Percentiles rank a stretch among this genome's conserved stretches.
These are phyloP conservation scores for Fusarium sp. DNA, from an alignment of 2,329 filamentous ascomycete genomes.

Conservation along the genomic window DNA sequence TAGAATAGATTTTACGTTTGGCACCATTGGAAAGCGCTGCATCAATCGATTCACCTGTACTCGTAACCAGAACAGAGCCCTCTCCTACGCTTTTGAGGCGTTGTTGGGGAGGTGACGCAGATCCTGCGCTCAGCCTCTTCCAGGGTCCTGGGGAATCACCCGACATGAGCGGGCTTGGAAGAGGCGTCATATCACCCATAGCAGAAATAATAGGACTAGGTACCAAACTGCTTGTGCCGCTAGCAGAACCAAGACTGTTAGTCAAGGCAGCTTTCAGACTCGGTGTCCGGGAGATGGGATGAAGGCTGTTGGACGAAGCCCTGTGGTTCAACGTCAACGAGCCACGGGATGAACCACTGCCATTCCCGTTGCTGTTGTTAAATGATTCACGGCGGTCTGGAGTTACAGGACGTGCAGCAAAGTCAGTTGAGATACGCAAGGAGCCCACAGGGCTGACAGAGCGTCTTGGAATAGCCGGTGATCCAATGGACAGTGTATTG, in stretches of 20 bases:
- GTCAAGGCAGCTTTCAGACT: slow-evolving; percentile 67
- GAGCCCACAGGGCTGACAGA: slow-evolving; percentile 37
- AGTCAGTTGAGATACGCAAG: slow-evolving; percentile 53
- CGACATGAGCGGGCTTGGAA: slow-evolving; percentile 77
- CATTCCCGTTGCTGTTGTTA: slow-evolving; percentile 50
- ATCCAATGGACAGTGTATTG: slow-evolving; percentile 14
- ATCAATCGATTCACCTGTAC: slow-evolving; percentile 62
- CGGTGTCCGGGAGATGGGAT: slow-evolving; percentile 65
- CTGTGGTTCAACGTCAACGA: slow-evolving; percentile 42
- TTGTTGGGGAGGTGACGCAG: slow-evolving; percentile 52
- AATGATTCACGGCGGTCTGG: slow-evolving; percentile 47
- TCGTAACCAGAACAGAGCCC: slow-evolving; percentile 57
- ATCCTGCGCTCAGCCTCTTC: slow-evolving; percentile 62
- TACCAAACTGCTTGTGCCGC: slow-evolving; percentile 71
- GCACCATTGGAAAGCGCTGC: slow-evolving; percentile 60
- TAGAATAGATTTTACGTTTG: slow-evolving; percentile 66
- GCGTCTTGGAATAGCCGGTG: slow-evolving; percentile 20
- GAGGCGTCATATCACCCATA: slow-evolving; percentile 80
- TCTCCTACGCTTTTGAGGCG: slow-evolving; percentile 43
- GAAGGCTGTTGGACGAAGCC: slow-evolving; percentile 49
- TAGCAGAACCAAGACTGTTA: slow-evolving; percentile 59
- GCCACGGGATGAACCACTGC: slow-evolving; percentile 43
- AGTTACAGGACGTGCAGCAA: slow-evolving; percentile 36
- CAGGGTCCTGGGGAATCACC: slow-evolving; percentile 73
- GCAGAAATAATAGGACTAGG: slow-evolving; percentile 78